Evolutionary conservation across 2,329 filamentous ascomycete species (phyloP).

Genomic region (Diaporthe citriasiana): DNA sequence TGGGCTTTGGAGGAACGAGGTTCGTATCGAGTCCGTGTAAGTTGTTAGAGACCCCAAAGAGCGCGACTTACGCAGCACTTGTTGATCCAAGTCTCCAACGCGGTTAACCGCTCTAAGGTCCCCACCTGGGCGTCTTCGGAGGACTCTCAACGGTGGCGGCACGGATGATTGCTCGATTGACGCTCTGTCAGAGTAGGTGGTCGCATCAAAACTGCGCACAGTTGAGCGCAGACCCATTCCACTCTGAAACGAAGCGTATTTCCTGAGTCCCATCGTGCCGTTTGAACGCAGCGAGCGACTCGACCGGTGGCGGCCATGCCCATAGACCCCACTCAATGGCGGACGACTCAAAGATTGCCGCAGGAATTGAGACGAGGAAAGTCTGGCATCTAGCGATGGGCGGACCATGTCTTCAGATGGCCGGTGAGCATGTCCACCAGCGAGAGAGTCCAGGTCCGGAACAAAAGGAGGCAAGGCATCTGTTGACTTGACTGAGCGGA

Average conservation of each 20-base stretch:
- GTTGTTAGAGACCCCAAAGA: slow-evolving; percentile 73
- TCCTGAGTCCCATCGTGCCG: slow-evolving; percentile 66
- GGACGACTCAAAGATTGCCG: slow-evolving; percentile 51
- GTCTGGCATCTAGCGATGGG: slow-evolving; percentile 51
- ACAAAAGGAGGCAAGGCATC: slow-evolving; percentile 63
- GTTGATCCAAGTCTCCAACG: slow-evolving; percentile 71
- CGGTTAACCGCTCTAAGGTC: slow-evolving; percentile 79
- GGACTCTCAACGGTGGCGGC: slow-evolving; percentile 70
- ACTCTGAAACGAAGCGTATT: slow-evolving; percentile 73
- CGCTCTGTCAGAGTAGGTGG: slow-evolving; percentile 67
- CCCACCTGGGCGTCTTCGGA: slow-evolving; percentile 81
- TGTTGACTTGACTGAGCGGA: slow-evolving; percentile 53
- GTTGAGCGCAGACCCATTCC: slow-evolving; percentile 64
- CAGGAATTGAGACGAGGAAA: slow-evolving; percentile 48
- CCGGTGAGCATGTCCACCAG: slow-evolving; percentile 41
- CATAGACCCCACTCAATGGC: slow-evolving; percentile 52
- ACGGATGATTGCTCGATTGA: slow-evolving; percentile 59
- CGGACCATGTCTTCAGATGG: slow-evolving; percentile 53
- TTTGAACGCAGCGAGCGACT: slow-evolving; percentile 64
- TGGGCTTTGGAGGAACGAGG: slow-evolving; percentile 66
- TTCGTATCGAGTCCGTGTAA: slow-evolving; percentile 72
- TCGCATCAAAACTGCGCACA: slow-evolving; percentile 73
- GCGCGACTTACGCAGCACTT: slow-evolving; percentile 64
- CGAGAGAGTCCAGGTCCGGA: slow-evolving; percentile 61
- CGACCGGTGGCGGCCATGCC: slow-evolving; percentile 62